Conservation (phyloP, 352 stramenopile species). For the Phytophthora rubi region DNA sequence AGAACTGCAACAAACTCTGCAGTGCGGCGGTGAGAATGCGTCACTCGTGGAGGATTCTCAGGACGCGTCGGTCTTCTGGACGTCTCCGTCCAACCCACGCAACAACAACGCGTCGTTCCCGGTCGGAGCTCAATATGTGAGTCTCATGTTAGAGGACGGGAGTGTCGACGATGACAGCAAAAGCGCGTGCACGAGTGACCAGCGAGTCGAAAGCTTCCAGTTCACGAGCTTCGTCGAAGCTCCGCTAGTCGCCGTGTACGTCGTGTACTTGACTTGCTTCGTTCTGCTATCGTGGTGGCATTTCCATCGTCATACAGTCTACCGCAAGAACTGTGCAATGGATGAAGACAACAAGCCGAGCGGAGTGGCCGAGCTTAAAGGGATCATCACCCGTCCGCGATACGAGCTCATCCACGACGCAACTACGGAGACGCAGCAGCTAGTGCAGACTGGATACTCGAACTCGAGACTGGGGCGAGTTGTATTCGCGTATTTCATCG, state of each 20-base stretch:
- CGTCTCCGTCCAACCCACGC: slow-evolving; percentile 41
- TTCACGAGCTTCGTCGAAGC: slow-evolving; percentile 38
- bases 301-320: slow-evolving; percentile 12
- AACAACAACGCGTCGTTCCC: slow-evolving; percentile 66
- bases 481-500: slow-evolving; percentile 37
- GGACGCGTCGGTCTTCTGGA: slow-evolving; percentile 50
- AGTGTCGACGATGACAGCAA: slow-evolving; percentile 26
- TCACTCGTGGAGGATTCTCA: slow-evolving; percentile 37
- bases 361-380: slow-evolving; percentile 19
- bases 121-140: slow-evolving; percentile 42
- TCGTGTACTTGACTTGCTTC: slow-evolving; percentile 34
- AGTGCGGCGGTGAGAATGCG: slow-evolving; percentile 40
- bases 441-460: slow-evolving; percentile 38
- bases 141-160: slow-evolving; percentile 33
- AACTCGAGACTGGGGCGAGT: slow-evolving; percentile 17
- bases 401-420: slow-evolving; percentile 24
- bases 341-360: slow-evolving; percentile 6
- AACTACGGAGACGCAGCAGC: background rate
- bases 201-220: slow-evolving; percentile 10
- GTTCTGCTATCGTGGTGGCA: slow-evolving; percentile 23
- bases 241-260: slow-evolving; percentile 23
- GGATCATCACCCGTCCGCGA: slow-evolving; percentile 7
- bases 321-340: slow-evolving; percentile 30
- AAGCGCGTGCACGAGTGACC: slow-evolving; percentile 15
- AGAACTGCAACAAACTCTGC: slow-evolving; percentile 30